Conservation (phyloP, 768 basidiomycete genomes). For the Calocybe cyanea region DNA sequence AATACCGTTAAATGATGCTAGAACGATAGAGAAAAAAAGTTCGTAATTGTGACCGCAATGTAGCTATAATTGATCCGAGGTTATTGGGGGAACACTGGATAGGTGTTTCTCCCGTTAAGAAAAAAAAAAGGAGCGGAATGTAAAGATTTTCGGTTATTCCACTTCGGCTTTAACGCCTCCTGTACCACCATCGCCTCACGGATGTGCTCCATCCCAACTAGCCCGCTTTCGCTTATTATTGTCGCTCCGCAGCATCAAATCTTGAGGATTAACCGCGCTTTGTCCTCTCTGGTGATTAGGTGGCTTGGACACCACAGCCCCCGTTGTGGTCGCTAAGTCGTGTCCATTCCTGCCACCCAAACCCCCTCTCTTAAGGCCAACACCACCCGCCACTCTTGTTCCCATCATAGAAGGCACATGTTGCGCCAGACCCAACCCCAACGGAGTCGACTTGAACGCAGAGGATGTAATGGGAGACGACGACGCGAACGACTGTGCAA, state of each 20-base stretch:
- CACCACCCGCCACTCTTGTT: not conserved
- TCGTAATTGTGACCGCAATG: too few relatives aligned
- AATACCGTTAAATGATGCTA: too few relatives aligned
- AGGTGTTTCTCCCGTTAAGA: too few relatives aligned
- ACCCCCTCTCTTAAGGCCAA: not conserved
- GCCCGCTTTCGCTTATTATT: slow-evolving; percentile 40
- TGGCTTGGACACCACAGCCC: slow-evolving; percentile 3
- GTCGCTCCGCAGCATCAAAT: slow-evolving; percentile 28
- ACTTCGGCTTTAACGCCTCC: too few relatives aligned
- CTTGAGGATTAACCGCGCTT: slow-evolving; percentile 41
- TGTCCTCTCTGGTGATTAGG: slow-evolving; percentile 40
- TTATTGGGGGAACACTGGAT: too few relatives aligned
- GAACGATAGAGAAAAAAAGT: too few relatives aligned
- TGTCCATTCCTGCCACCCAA: not conserved
- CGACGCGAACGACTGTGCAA: slow-evolving; percentile 29
- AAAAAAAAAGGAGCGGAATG: too few relatives aligned
- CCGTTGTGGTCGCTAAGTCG: not conserved
- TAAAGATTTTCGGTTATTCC: too few relatives aligned
- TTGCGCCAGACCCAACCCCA: slow-evolving; percentile 16
- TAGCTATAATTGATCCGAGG: too few relatives aligned
- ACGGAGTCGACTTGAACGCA: slow-evolving; percentile 8
- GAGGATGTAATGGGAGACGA: slow-evolving; percentile 12
- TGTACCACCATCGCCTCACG: not conserved
- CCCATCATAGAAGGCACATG: slow-evolving; percentile 6
- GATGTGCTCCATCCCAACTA: slow-evolving; percentile 40